phyloP scores from a whole-genome alignment of 805 yeast species.

The Candida andamanensis region DNA sequence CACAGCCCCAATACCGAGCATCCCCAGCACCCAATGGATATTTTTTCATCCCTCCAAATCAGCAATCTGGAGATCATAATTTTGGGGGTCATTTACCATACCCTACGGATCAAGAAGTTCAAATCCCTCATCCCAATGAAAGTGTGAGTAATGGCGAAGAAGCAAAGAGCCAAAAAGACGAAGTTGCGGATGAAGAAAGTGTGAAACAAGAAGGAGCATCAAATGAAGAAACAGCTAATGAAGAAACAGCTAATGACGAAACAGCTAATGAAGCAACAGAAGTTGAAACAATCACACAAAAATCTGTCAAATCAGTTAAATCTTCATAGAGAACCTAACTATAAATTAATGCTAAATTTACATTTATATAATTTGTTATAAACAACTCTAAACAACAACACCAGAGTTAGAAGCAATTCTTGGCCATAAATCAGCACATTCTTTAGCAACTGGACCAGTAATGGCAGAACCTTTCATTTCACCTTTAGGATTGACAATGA shows the following conservation, averaged over 20 bases:
- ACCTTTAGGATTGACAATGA: conserved; percentile 99
- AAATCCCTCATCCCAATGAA: background rate
- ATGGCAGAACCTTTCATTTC: conserved; percentile 99
- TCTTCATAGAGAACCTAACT: background rate
- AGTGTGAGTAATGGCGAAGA: conserved; percentile 1
- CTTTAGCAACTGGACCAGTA: conserved; percentile 99
- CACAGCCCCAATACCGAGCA: conserved; percentile 19
- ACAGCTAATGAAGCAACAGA: background rate
- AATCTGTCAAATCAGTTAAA: background rate
- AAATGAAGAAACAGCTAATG: too few species aligned
- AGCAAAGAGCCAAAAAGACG: background rate
- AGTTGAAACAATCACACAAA: background rate
- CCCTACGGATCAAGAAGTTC: conserved; percentile 10
- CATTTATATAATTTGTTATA: conserved; percentile 6
- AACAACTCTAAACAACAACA: conserved; percentile 76
- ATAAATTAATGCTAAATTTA: conserved; percentile 9
- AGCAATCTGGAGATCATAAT: conserved; percentile 5
- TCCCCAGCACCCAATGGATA: conserved; percentile 14
- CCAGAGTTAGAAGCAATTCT: conserved; percentile 99
- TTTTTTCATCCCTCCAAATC: conserved; percentile 4
- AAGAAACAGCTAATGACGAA: background rate
- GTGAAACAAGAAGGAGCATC: background rate
- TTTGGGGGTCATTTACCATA: conserved; percentile 17
- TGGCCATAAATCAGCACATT: conserved; percentile 99
- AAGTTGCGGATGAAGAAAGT: background rate